These are phyloP conservation scores for Auricularia heimuer DNA, from an alignment of 768 basidiomycete genomes.

Conservation along the genomic window DNA sequence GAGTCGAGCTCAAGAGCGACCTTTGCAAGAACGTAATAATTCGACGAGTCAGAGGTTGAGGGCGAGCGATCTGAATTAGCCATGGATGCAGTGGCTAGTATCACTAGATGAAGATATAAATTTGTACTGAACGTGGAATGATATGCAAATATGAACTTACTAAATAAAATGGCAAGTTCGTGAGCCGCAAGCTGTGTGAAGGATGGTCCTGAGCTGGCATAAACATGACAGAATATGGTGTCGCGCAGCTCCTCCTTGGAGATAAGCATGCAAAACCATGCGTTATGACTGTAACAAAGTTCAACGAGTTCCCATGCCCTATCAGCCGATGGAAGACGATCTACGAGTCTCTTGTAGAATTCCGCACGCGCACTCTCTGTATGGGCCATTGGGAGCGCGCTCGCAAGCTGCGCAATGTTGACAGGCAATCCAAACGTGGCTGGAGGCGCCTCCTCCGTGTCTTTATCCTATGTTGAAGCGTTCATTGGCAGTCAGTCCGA, in stretches of 20 bases:
- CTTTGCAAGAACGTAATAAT: slow-evolving; percentile 38
- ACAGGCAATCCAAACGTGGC: not conserved
- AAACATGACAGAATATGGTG: slow-evolving; percentile 42
- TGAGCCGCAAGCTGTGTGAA: not conserved
- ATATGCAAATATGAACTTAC: not conserved
- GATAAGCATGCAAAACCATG: slow-evolving; percentile 57
- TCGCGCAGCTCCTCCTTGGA: slow-evolving; percentile 60
- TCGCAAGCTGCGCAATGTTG: not conserved
- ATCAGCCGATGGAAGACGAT: not conserved
- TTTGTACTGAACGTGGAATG: slow-evolving; percentile 19
- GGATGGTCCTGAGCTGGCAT: slow-evolving; percentile 23
- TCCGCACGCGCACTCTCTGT: not conserved
- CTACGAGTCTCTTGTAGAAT: not conserved
- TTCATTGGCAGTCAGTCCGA: not conserved
- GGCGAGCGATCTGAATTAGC: slow-evolving; percentile 30
- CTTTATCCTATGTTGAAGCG: not conserved
- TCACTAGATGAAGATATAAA: slow-evolving; percentile 37
- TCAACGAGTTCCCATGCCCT: slow-evolving; percentile 40
- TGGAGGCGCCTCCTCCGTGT: not conserved
- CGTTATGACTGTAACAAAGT: slow-evolving; percentile 53
- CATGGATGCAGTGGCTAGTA: slow-evolving; percentile 37
- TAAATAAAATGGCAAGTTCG: not conserved
- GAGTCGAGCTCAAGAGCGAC: slow-evolving; percentile 40
- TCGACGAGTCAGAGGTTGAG: slow-evolving; percentile 24
- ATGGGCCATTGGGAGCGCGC: not conserved